Base-by-base conservation (phyloP, 2,329 filamentous ascomycete species). In the Eutypa lata region DNA sequence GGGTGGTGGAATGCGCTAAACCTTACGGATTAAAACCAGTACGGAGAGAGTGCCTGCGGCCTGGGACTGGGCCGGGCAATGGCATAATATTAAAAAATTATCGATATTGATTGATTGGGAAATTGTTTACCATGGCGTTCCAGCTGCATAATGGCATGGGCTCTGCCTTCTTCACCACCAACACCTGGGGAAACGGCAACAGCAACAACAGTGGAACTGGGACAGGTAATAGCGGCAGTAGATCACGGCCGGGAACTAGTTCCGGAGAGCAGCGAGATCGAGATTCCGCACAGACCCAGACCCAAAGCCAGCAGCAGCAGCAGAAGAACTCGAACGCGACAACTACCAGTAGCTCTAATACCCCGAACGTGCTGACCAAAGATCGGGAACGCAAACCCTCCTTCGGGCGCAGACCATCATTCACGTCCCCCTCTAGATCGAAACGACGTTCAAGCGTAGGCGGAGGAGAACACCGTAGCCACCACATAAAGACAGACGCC, bases 361-460 rank as follows among this genome's bases (percentile, higher is more conserved):
- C 31, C 35, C 57, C 62, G 28, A 68, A 65, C 61, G 54, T 69
- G 49, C 58, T 70, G 50, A 63, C 65, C 67, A 75, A 79, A 66
- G 76, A 78, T 58, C 74, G 76, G 71, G 75, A 79, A 59, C 74
- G 79, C 70, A 77, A 78, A 61, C 66, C 73, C 22, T 82, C 80
- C 44, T 79, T 82, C 63, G 71, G 74, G 52, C 80, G 79, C 60
- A 82, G 80, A 63, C 57, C 79, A 8, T 82, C 81, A 43, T 74
- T 82, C 55, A 76, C 74, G 16, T 70, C 73, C 13, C 68, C 70
- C 40, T 58, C 62, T 60, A 66, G 65, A 55, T 65, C 60, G 54
- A 71, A 71, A 53, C 71, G 73, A 48, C 71, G 72, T 47, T 69
- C 77, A 40, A 74, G 73, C 52, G 72, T 72, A 57, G 73, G 76